Percentiles rank a stretch among this genome's conserved stretches.
These are phyloP conservation scores for Phytophthora hybrid DNA, from an alignment of 352 stramenopile species.

Conservation along the genomic window DNA sequence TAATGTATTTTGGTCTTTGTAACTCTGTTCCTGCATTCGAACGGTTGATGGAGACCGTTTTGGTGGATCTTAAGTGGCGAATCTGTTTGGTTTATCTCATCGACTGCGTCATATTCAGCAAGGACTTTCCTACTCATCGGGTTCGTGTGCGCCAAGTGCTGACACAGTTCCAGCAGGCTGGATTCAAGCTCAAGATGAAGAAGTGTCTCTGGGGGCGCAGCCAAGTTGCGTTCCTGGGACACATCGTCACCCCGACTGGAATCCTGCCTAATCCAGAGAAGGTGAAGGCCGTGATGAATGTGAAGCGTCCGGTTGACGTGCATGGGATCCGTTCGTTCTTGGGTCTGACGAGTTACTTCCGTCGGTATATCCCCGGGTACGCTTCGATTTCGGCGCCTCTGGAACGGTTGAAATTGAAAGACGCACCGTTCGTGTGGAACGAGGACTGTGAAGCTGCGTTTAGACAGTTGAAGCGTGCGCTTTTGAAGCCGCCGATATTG, in stretches of 20 bases:
- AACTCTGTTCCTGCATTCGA: too few species aligned
- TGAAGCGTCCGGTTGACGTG: background rate
- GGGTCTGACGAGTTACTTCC: slow-evolving; percentile 7
- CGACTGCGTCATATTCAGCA: too few species aligned
- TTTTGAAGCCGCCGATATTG: slow-evolving; percentile 5
- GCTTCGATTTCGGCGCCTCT: slow-evolving; percentile 5
- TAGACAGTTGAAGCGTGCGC: background rate
- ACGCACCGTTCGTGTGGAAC: background rate
- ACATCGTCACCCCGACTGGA: slow-evolving; percentile 9
- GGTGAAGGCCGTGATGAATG: slow-evolving; percentile 14
- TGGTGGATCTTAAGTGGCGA: too few species aligned
- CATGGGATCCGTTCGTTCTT: slow-evolving; percentile 4
- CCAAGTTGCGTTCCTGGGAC: slow-evolving; percentile 15
- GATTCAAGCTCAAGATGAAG: too few species aligned
- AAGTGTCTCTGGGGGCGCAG: slow-evolving; percentile 16
- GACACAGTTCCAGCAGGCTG: too few species aligned
- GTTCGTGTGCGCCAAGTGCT: too few species aligned
- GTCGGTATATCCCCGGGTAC: slow-evolving; percentile 10
- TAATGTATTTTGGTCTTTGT: too few species aligned
- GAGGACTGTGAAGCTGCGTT: slow-evolving; percentile 14
- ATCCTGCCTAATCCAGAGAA: slow-evolving; percentile 18
- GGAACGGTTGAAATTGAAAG: slow-evolving; percentile 17
- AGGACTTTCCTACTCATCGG: too few species aligned
- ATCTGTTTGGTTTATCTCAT: too few species aligned
- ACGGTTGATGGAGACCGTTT: too few species aligned